Evolutionary conservation across 208 protist genomes (phyloP), one percentile per base, ranked within the genome.

Genomic region (Sergeia podlipaevii): DNA sequence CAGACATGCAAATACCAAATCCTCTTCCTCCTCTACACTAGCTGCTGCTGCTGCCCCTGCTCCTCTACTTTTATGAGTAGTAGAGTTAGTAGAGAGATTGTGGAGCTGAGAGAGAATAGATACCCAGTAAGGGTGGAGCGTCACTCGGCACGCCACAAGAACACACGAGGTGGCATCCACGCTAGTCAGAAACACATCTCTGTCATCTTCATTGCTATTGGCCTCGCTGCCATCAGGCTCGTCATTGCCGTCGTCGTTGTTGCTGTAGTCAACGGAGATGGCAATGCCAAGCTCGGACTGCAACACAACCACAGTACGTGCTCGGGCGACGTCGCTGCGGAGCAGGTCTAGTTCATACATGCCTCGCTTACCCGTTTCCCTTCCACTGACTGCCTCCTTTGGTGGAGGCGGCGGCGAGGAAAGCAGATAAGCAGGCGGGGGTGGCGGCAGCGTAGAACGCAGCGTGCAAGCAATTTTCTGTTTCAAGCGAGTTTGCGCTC

Each of bases 161-260:
- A 67, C 66, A 57, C 76, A 88, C 3, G 76, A 84, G 8, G 80
- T 84, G 6, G 73, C 76, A 32, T 88, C 76, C 7, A 66, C 59
- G 17, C 75, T 79, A 43, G 81, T 55, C 1, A 84, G 13, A 36
- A 81, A 77, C 20, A 47, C 37, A 3, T 47, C 49, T 37, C 27
- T 43, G 32, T 36, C 44, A 36, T 23, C 44, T 7, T 26, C 39
- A 33, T 58, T 47, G 39, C n/a, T 38, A 13, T 58, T 38, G 39
- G 34, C 11, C 20, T 46, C 10, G n/a, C 20, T 6, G 39, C n/a
- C 43, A 8, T 6, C 15, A 8, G 3, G 26, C 17, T 5, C 15
- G 37, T 6, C 8, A 4, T 1, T 28, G 4, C 20, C 0, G 28
- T 13, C n/a, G 42, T 4, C 7, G 20, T 46, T 46, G 32, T 24